A percentile compares a stretch with the other conserved stretches of the same genome.
Conservation (phyloP, 495 filamentous ascomycete species). For the Neurospora sp. region DNA sequence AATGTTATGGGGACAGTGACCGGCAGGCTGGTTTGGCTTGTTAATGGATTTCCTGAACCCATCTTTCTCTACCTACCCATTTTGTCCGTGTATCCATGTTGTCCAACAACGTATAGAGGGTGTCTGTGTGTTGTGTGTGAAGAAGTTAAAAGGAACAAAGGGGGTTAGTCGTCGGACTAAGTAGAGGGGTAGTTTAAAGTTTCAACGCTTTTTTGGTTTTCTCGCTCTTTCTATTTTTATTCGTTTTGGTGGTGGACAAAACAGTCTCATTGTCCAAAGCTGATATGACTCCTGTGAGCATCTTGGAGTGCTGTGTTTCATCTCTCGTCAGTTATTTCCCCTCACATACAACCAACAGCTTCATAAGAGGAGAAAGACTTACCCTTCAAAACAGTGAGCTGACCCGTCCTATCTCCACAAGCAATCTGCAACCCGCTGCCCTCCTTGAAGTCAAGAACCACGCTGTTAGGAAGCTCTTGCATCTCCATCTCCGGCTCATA, state of each 20-base stretch:
- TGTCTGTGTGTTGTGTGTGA: background rate
- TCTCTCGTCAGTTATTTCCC: slow-evolving; percentile 6
- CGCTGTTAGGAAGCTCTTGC: slow-evolving; percentile 81
- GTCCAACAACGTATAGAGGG: background rate
- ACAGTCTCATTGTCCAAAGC: slow-evolving; percentile 24
- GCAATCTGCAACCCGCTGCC: slow-evolving; percentile 80
- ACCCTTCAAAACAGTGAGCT: slow-evolving; percentile 57
- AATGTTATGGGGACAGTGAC: background rate
- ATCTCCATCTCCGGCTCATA: slow-evolving; percentile 77
- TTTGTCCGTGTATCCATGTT: background rate
- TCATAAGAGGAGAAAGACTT: slow-evolving; percentile 22
- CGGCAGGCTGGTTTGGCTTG: background rate
- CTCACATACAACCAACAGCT: background rate
- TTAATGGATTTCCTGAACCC: background rate
- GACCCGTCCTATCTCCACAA: slow-evolving; percentile 68
- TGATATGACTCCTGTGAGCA: slow-evolving; percentile 33
- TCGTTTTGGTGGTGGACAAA: background rate
- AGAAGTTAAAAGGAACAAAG: background rate
- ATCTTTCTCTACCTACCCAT: background rate
- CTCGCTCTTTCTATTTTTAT: background rate
- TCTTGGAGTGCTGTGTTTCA: slow-evolving; percentile 34
- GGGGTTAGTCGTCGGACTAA: background rate
- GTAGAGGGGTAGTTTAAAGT: background rate
- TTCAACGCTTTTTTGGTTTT: background rate
- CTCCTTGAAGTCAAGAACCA: slow-evolving; percentile 72